Base-by-base conservation (phyloP, 208 protist species). In the Lotmaria passim region DNA sequence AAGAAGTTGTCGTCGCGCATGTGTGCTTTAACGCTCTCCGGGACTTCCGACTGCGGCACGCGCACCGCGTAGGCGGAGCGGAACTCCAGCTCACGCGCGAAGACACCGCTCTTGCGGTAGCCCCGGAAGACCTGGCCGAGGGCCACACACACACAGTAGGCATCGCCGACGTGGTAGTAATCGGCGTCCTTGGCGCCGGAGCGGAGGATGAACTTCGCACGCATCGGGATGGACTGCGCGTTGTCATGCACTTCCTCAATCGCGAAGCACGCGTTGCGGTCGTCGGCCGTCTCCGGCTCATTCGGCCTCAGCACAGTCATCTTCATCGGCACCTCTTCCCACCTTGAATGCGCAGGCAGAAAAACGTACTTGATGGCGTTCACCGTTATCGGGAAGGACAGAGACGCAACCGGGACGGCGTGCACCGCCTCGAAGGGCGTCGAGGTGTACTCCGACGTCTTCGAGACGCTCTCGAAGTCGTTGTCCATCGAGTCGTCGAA, bases 131-230 rank as follows among this genome's bases (percentile, higher is more conserved):
- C 68, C 50, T 74, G 68, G 5, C 68, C 59, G 15, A 74, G 68
- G 14, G 76, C 57, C 28, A 88, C 71, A 44, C 70, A 82, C 50
- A 88, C 79, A 33, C 67, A 76, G 59, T 85, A 76, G 0, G 75
- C 85, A 57, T 90, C 85, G 7, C 78, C 74, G 46, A 86, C 72
- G 65, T 90, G 85, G 62, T 90, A 82, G 50, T 81, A 75, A 50
- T 87, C 75, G 21, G 63, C 36, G 8, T 85, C 82, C 48, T 75
- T 56, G 11, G 36, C 48, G 31, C 78, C 69, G 8, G 50, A 48
- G 34, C 69, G 75, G 5, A 78, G 64, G 41, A 90, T 86, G 26
- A 88, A 72, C 59, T 85, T 85, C 0, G 81, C 85, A 26, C 86
- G 69, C 69, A 83, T 83, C 19, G 66, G 73, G 23, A 78, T 73